These are phyloP conservation scores for Cladophialophora psammophila DNA, from an alignment of 2,329 filamentous ascomycete species.

Conservation along the genomic window DNA sequence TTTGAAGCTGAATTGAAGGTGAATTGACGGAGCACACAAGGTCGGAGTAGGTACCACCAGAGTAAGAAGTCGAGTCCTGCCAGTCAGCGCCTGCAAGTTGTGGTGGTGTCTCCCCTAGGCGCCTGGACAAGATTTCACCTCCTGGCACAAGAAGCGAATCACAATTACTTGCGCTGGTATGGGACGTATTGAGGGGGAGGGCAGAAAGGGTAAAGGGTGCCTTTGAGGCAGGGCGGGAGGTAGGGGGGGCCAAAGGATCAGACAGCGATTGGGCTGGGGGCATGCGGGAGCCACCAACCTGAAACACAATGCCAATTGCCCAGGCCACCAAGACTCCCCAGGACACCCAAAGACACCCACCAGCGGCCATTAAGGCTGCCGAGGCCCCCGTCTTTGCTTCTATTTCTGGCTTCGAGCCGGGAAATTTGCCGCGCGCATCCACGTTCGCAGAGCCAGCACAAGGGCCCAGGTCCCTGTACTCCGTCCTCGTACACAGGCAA, in stretches of 20 bases:
- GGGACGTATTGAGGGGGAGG: background rate
- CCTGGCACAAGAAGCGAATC: conserved; percentile 19
- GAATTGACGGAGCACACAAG: background rate
- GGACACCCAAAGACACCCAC: background rate
- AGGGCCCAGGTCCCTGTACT: background rate
- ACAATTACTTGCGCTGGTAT: background rate
- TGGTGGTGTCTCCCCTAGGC: conserved; percentile 5
- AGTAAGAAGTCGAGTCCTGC: conserved; percentile 2
- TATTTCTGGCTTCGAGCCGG: conserved; percentile 20
- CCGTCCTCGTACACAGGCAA: too few species aligned
- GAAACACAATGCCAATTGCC: conserved; percentile 23
- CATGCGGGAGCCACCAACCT: conserved; percentile 23
- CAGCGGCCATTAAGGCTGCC: background rate
- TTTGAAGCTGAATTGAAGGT: background rate
- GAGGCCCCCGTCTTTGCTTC: conserved; percentile 15
- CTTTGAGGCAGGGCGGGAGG: too few species aligned
- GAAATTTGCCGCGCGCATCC: conserved; percentile 36
- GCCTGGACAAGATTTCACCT: conserved; percentile 18
- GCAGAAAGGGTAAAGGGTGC: too few species aligned
- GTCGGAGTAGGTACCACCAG: background rate
- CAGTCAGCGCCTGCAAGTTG: conserved; percentile 8
- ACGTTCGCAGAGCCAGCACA: background rate
- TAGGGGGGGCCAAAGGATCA: conserved; percentile 15
- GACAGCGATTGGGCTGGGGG: conserved; percentile 23
- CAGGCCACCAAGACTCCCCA: background rate